Percentiles rank a stretch among this genome's conserved stretches.
Evolutionary conservation across 345 rosid species (phyloP).

Genomic region (Salix purpurea): DNA sequence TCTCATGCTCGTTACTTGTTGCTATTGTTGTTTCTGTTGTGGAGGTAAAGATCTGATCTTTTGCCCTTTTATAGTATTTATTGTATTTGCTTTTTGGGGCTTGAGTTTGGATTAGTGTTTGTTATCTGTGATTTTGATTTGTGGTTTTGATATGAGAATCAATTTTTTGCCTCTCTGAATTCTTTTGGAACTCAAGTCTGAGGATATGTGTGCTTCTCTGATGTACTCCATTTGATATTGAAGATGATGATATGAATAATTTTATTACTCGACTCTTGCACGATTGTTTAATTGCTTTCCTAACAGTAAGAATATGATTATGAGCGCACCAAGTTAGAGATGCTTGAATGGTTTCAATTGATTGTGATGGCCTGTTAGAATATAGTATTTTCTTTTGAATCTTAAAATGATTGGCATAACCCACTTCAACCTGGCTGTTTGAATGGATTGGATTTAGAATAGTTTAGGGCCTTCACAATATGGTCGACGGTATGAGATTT

Average conservation of each 20-base stretch:
- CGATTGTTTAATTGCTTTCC: background rate
- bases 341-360: background rate
- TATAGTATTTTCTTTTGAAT: background rate
- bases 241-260: background rate
- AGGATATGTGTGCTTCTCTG: background rate
- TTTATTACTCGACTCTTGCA: background rate
- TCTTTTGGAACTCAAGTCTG: background rate
- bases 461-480: background rate
- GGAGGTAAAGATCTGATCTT: conserved; percentile 36
- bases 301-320: background rate
- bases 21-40: conserved; percentile 53
- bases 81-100: background rate
- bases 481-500: background rate
- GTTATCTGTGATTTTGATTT: background rate
- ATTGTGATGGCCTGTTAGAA: background rate
- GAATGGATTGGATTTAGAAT: background rate
- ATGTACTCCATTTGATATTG: background rate
- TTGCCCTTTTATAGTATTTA: background rate
- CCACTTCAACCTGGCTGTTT: background rate
- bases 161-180: background rate
- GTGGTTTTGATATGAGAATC: background rate
- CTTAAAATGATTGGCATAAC: background rate
- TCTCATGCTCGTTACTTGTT: conserved; percentile 41
- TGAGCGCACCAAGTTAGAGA: background rate
- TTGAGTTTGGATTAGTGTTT: background rate